These are phyloP conservation scores for Licmophora abbreviata DNA, from an alignment of 108 stramenopile species.

Conservation along the genomic window DNA sequence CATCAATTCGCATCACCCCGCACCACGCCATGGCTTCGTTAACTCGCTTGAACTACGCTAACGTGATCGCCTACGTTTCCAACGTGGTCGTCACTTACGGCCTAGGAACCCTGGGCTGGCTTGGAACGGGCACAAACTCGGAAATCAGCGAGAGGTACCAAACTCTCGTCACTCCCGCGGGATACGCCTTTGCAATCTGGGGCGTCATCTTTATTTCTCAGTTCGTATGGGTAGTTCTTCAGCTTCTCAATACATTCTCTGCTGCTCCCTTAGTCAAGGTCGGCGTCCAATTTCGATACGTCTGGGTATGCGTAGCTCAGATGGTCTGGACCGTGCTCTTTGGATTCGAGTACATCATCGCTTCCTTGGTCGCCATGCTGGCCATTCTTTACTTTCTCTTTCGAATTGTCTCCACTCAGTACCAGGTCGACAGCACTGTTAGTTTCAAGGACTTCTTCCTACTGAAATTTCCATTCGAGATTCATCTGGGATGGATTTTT, in stretches of 20 bases:
- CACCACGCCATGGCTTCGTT: slow-evolving; percentile 6
- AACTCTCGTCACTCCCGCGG: slow-evolving; percentile 71
- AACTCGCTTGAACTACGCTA: slow-evolving; percentile 46
- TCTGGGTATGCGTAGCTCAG: slow-evolving; percentile 41
- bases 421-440: slow-evolving; percentile 1
- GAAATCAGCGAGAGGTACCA: slow-evolving; percentile 66
- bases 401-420: slow-evolving; percentile 9
- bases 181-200: slow-evolving; percentile 75
- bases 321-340: slow-evolving; percentile 64
- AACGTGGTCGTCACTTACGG: slow-evolving; percentile 61
- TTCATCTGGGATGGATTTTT: slow-evolving; percentile 78
- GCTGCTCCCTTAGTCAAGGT: slow-evolving; percentile 25
- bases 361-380: slow-evolving; percentile 55
- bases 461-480: slow-evolving; percentile 67
- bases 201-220: slow-evolving; percentile 65
- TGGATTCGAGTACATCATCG: slow-evolving; percentile 42
- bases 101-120: slow-evolving; percentile 26
- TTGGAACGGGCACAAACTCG: slow-evolving; percentile 37
- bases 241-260: slow-evolving; percentile 22
- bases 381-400: slow-evolving; percentile 32
- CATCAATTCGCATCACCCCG: not conserved
- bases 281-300: slow-evolving; percentile 53
- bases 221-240: slow-evolving; percentile 51
- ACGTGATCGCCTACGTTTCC: slow-evolving; percentile 50
- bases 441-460: slow-evolving; percentile 40